phyloP scores from a whole-genome alignment of 2,329 filamentous ascomycete genomes.

The Cercospora brassicicola region DNA sequence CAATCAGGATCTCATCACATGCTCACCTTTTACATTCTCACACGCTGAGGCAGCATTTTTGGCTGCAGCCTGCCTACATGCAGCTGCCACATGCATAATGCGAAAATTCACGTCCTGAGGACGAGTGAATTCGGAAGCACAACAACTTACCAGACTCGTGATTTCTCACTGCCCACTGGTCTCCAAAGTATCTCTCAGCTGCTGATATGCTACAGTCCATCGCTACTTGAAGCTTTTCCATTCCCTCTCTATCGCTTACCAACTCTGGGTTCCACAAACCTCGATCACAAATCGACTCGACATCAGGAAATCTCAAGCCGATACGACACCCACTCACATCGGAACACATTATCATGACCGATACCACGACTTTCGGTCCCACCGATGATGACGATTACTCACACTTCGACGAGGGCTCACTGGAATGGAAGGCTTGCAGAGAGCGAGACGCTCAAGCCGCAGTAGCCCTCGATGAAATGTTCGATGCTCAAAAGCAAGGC shows the following conservation, averaged over 20 bases:
- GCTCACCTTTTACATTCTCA: background rate
- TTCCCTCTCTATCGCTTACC: background rate
- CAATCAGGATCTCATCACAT: background rate
- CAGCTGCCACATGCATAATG: background rate
- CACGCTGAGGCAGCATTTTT: background rate
- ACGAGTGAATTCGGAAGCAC: background rate
- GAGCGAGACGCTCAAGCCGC: background rate
- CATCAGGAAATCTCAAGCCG: background rate
- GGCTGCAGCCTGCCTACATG: background rate
- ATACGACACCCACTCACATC: background rate
- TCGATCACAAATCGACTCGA: background rate
- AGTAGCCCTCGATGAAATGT: background rate
- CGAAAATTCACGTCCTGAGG: background rate
- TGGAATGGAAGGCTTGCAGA: background rate
- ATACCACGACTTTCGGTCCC: background rate
- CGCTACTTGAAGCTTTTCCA: background rate
- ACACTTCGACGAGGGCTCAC: background rate
- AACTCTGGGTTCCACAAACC: background rate
- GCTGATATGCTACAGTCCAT: background rate
- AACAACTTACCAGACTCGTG: background rate
- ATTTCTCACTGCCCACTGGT: background rate
- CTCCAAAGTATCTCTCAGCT: background rate
- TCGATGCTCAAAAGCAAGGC: background rate
- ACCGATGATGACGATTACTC: background rate
- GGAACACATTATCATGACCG: background rate